Conservation (phyloP, 352 stramenopile species). For the Phytophthora ohioensis region DNA sequence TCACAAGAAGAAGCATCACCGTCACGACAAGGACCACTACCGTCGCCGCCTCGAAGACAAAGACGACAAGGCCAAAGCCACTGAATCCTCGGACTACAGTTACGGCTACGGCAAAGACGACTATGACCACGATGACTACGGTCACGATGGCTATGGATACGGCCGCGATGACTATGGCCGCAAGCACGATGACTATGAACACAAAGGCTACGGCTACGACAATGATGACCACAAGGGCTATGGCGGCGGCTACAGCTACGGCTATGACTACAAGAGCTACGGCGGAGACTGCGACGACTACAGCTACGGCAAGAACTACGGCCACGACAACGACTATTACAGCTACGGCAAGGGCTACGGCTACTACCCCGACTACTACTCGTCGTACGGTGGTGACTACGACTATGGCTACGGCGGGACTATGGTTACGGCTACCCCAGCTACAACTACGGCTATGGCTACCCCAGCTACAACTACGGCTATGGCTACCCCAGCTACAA, state of each 20-base stretch:
- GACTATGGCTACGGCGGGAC: too few relatives aligned
- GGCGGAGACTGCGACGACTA: not conserved
- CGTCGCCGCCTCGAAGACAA: slow-evolving; percentile 31
- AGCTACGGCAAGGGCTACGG: too few relatives aligned
- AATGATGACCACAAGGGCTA: slow-evolving; percentile 3
- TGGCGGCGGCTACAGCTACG: not conserved
- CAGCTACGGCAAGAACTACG: not conserved
- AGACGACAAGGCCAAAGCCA: slow-evolving; percentile 23
- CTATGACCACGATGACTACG: slow-evolving; percentile 3
- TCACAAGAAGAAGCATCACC: slow-evolving; percentile 10
- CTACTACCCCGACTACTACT: too few relatives aligned
- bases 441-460: too few relatives aligned
- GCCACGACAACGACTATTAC: too few relatives aligned
- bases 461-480: too few relatives aligned
- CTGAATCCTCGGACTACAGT: slow-evolving; percentile 28
- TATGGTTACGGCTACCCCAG: too few relatives aligned
- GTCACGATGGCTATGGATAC: slow-evolving; percentile 6
- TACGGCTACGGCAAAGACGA: slow-evolving; percentile 17
- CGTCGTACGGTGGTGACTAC: too few relatives aligned
- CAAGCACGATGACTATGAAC: not conserved
- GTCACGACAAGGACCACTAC: slow-evolving; percentile 25
- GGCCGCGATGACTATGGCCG: not conserved
- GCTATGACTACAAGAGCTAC: not conserved
- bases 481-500: too few relatives aligned
- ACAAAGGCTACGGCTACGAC: slow-evolving; percentile 6